Conservation (phyloP, 805 yeast genomes). For the Metschnikowia noctiluminum region DNA sequence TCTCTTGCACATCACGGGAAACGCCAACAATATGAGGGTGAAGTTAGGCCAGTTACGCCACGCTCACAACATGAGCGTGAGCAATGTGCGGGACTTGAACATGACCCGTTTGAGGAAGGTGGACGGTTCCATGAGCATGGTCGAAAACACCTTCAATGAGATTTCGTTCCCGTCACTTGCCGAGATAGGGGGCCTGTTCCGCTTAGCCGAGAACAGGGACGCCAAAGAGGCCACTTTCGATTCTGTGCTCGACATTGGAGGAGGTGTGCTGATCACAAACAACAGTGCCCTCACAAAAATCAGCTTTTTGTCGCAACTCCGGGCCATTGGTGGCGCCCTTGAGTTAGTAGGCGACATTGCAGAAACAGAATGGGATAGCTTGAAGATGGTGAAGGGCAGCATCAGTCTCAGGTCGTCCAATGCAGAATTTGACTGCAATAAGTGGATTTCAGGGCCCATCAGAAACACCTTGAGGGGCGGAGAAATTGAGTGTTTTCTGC, state of each 20-base stretch:
- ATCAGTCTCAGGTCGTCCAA: conserved; percentile 57
- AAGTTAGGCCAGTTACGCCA: conserved; percentile 49
- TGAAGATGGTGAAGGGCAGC: conserved; percentile 73
- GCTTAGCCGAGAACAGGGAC: conserved; percentile 56
- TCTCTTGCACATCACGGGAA: conserved; percentile 62
- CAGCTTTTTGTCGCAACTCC: conserved; percentile 57
- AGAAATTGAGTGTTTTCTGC: conserved; percentile 52
- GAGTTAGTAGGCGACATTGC: conserved; percentile 64
- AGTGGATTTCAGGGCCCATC: conserved; percentile 56
- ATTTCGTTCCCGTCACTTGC: conserved; percentile 56
- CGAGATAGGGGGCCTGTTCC: conserved; percentile 65
- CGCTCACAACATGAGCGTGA: conserved; percentile 63
- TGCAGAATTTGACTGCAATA: conserved; percentile 55
- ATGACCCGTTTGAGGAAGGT: conserved; percentile 52
- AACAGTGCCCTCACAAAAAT: conserved; percentile 52
- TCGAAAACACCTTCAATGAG: conserved; percentile 53
- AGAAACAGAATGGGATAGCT: conserved; percentile 48
- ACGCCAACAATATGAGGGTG: conserved; percentile 54
- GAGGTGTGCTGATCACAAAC: conserved; percentile 70
- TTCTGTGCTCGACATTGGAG: conserved; percentile 58
- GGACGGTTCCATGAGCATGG: conserved; percentile 58
- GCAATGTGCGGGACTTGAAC: conserved; percentile 52
- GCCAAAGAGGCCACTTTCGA: conserved; percentile 50
- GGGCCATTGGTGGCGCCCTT: conserved; percentile 74
- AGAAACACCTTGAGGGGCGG: conserved; percentile 72